Percentiles rank a stretch among this genome's conserved stretches.
phyloP scores from a whole-genome alignment of 306 rosid genomes.

The Cucumis melo region DNA sequence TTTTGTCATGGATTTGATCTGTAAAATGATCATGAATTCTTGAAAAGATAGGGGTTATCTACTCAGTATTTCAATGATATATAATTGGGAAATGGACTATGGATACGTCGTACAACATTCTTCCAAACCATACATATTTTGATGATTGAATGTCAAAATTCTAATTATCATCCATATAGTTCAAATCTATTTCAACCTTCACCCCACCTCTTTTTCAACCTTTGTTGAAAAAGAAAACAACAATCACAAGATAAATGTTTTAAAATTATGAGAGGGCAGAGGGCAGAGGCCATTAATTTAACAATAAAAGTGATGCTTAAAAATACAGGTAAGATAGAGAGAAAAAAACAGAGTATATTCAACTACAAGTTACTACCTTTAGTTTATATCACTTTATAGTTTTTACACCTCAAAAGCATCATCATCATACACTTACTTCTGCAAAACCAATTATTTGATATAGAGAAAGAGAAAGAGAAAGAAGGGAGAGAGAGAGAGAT shows the following conservation, averaged over 20 bases:
- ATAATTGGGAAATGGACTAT: background rate
- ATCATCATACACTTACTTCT: slow-evolving; percentile 26
- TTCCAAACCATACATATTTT: background rate
- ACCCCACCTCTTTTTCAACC: background rate
- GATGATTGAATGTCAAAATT: background rate
- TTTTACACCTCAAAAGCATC: slow-evolving; percentile 33
- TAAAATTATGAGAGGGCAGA: background rate
- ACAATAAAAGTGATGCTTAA: background rate
- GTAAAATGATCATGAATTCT: background rate
- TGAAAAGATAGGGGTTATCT: background rate
- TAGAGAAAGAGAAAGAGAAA: background rate
- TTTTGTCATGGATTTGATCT: background rate
- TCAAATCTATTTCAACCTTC: background rate
- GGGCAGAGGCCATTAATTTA: background rate
- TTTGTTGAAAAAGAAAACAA: background rate
- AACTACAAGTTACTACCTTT: slow-evolving; percentile 7
- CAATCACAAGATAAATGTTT: background rate
- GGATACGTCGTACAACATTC: background rate
- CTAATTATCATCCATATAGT: background rate
- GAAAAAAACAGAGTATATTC: slow-evolving; percentile 7
- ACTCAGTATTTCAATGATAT: background rate
- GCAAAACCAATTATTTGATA: slow-evolving; percentile 22
- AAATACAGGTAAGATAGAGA: background rate
- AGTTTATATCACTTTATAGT: slow-evolving; percentile 21
- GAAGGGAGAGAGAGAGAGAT: background rate